Conservation (phyloP, 768 basidiomycete genomes). For the Lyophyllum shimeji region DNA sequence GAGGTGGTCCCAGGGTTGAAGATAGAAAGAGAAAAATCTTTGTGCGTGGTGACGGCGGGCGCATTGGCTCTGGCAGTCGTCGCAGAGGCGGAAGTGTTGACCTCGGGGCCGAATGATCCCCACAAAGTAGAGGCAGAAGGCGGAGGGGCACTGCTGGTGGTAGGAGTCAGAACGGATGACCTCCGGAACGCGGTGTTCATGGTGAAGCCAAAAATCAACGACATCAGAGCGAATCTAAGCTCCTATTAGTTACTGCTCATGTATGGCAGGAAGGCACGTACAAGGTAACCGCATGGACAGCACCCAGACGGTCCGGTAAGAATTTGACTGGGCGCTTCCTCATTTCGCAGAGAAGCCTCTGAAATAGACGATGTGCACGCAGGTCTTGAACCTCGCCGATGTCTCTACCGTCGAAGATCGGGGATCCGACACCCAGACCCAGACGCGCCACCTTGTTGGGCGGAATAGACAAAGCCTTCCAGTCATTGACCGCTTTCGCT, state of each 20-base stretch:
- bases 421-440: constrained; percentile 27
- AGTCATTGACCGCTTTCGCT: constrained; percentile 37
- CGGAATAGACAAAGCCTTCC: constrained; percentile 44
- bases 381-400: constrained; percentile 41
- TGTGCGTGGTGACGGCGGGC: constrained; percentile 38
- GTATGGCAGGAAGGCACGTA: constrained; percentile 33
- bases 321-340: constrained; percentile 38
- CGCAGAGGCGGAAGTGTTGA: constrained; percentile 35
- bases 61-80: constrained; percentile 28
- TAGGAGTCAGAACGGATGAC: constrained; percentile 25
- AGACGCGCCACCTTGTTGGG: constrained; percentile 39
- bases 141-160: constrained; percentile 30
- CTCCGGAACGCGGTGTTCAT: constrained; percentile 49
- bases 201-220: constrained; percentile 63
- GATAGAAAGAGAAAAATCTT: constrained; percentile 52
- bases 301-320: constrained; percentile 42
- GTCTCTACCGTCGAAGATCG: constrained; percentile 47
- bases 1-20: constrained; percentile 49
- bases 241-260: constrained; percentile 3
- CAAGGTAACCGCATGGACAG: constrained; percentile 65
- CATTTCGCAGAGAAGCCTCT: constrained; percentile 36
- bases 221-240: constrained; percentile 65
- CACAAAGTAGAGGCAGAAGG: constrained; percentile 32
- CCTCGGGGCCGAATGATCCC: constrained; percentile 39
- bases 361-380: constrained; percentile 44